phyloP scores from a whole-genome alignment of 345 rosid species.

The Salix exigua region DNA sequence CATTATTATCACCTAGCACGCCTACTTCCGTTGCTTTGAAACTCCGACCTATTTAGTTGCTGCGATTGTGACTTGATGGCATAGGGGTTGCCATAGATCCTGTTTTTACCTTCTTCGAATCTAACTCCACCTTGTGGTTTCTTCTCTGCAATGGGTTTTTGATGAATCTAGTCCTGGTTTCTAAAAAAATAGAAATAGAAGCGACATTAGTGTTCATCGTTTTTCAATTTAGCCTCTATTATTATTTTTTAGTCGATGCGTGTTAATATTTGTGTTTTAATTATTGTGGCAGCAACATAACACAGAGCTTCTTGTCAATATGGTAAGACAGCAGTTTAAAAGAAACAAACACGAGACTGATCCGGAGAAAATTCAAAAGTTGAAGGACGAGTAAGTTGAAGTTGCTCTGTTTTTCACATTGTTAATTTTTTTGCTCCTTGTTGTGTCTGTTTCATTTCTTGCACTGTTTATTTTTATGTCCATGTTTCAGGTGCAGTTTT shows the following conservation, averaged over 20 bases:
- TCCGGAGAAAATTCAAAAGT: conserved; percentile 80
- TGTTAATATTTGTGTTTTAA: neutral
- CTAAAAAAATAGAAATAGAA: neutral
- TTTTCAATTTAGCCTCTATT: neutral
- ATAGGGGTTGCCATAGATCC: neutral
- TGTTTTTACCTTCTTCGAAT: neutral
- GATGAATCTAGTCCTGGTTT: neutral
- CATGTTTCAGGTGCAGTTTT: neutral
- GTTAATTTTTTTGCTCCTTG: neutral
- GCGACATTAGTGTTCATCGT: neutral
- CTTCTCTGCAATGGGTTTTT: neutral
- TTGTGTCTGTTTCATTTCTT: neutral
- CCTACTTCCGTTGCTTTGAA: neutral
- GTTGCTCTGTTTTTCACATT: neutral
- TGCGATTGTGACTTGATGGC: neutral
- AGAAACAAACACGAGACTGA: conserved; percentile 77
- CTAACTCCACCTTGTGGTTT: neutral
- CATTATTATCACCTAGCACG: neutral
- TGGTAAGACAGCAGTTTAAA: conserved; percentile 89
- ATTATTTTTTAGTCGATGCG: neutral
- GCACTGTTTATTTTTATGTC: neutral
- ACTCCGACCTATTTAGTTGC: neutral
- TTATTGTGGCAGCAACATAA: conserved; percentile 70
- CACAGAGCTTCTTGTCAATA: conserved; percentile 63
- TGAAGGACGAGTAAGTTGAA: conserved; percentile 81